Percentiles rank a stretch among this genome's conserved stretches.
Evolutionary conservation across 2,329 filamentous ascomycete genomes (phyloP).

Genomic region (Colletotrichum sp.): DNA sequence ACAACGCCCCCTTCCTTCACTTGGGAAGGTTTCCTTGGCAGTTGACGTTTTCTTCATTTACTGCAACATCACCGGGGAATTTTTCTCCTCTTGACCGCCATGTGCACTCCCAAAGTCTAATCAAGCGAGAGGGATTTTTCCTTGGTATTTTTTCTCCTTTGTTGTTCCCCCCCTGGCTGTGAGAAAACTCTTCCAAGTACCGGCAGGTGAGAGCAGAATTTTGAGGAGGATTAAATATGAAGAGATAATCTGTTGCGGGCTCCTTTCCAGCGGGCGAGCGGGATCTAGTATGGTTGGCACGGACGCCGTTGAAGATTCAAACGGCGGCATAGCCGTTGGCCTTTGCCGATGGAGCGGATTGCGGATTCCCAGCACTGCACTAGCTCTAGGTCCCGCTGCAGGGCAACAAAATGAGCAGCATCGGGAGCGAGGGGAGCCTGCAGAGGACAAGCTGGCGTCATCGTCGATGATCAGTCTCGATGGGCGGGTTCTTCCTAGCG

Average conservation of each 20-base stretch:
- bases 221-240: background rate
- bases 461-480: background rate
- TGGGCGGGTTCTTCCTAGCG: background rate
- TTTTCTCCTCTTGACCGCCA: background rate
- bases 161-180: background rate
- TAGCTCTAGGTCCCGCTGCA: background rate
- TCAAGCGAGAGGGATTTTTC: background rate
- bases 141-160: background rate
- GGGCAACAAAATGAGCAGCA: background rate
- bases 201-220: background rate
- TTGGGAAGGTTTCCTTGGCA: background rate
- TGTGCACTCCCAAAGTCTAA: background rate
- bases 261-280: background rate
- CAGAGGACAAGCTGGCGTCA: background rate
- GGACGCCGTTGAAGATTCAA: background rate
- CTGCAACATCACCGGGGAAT: background rate
- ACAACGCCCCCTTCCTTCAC: background rate
- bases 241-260: background rate
- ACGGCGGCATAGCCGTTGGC: background rate
- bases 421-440: background rate
- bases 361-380: background rate
- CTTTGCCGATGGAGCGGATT: background rate
- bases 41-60: background rate
- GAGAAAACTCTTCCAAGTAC: background rate
- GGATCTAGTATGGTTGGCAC: constrained; percentile 5